Evolutionary conservation across 2,329 filamentous ascomycete genomes (phyloP).

Genomic region (Clarireedia homoeocarpa): DNA sequence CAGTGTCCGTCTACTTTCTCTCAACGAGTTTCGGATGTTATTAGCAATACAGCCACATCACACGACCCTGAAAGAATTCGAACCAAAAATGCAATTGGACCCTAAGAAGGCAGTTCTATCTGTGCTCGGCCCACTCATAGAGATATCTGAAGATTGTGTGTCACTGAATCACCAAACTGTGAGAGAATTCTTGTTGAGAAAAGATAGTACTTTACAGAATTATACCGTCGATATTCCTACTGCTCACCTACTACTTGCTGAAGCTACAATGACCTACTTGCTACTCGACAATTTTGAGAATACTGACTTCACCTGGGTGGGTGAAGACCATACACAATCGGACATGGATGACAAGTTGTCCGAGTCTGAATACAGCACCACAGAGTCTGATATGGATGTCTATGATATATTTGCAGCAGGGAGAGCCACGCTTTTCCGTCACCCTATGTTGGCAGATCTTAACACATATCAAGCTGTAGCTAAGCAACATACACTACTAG

Average conservation of each 20-base stretch:
- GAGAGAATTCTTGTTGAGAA: not conserved
- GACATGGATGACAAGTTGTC: no score
- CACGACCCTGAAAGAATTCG: conserved; percentile 16
- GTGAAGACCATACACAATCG: no score
- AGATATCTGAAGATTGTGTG: not conserved
- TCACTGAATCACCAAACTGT: not conserved
- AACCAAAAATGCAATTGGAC: not conserved
- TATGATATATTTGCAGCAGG: no score
- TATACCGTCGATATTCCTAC: conserved; percentile 7
- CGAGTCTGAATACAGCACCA: no score
- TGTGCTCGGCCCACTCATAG: not conserved
- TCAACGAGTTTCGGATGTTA: conserved; percentile 31
- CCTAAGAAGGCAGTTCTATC: not conserved
- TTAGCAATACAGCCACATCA: conserved; percentile 26
- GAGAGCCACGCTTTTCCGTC: no score
- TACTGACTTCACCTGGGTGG: no score
- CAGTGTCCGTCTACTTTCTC: conserved; percentile 28
- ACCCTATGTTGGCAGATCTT: no score
- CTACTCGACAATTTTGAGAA: conserved; percentile 26
- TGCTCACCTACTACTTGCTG: conserved; percentile 9
- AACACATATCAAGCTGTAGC: no score
- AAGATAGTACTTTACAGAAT: not conserved
- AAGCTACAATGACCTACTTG: conserved; percentile 26
- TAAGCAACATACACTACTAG: conserved; percentile 27
- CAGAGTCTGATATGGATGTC: no score